phyloP scores from a whole-genome alignment of 2,329 filamentous ascomycete species.

The Orbilia quercus region DNA sequence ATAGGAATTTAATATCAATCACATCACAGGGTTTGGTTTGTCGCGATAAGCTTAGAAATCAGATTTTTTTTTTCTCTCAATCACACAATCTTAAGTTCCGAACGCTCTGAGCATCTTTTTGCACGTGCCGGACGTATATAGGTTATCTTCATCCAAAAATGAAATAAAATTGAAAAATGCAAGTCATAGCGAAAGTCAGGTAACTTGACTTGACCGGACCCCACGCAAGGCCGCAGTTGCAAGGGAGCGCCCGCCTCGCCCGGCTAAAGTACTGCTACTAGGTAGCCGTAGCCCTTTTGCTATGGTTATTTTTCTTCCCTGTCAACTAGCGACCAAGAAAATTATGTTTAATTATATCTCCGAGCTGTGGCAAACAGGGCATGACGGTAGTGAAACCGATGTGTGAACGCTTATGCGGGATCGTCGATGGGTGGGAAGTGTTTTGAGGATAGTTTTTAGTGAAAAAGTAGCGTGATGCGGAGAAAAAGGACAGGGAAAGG shows the following conservation, averaged over 20 bases:
- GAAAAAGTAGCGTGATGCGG: slow-evolving; percentile 12
- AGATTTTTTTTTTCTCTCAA: not conserved
- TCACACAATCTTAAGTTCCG: not conserved
- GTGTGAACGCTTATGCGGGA: not conserved
- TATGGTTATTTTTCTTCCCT: too few relatives aligned
- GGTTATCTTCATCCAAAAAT: not conserved
- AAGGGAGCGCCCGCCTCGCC: not conserved
- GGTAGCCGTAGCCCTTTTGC: too few relatives aligned
- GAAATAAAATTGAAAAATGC: too few relatives aligned
- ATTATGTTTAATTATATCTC: slow-evolving; percentile 19
- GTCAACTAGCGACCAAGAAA: not conserved
- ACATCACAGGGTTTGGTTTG: not conserved
- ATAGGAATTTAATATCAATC: too few relatives aligned
- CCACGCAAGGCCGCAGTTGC: not conserved
- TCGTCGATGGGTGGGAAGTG: not conserved
- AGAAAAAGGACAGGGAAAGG: slow-evolving; percentile 20
- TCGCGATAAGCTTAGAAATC: not conserved
- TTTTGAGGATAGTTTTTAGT: slow-evolving; percentile 2
- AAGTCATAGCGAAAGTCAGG: too few relatives aligned
- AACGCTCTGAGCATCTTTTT: slow-evolving; percentile 6
- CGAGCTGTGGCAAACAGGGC: slow-evolving; percentile 6
- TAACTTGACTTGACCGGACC: not conserved
- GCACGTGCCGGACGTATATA: slow-evolving; percentile 4
- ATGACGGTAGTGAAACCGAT: slow-evolving; percentile 8
- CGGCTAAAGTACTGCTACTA: not conserved